These are phyloP conservation scores for Aspergillus sergii DNA, from an alignment of 2,329 filamentous ascomycete genomes.

Conservation along the genomic window DNA sequence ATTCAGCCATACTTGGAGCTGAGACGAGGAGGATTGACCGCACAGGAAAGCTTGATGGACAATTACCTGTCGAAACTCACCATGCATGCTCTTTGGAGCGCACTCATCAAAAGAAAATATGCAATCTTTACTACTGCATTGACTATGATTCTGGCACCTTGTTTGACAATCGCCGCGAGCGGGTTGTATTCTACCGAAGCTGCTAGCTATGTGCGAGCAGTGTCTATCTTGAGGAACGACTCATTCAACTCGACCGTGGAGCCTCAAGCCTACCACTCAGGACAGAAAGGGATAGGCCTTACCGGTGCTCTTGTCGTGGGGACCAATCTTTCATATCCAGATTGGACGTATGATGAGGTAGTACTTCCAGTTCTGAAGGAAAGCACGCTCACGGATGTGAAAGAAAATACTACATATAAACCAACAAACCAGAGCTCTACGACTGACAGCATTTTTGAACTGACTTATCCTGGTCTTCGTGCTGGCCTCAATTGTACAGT, in stretches of 20 bases:
- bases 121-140: slow-evolving; percentile 14
- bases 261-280: slow-evolving; percentile 6
- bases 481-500: background rate
- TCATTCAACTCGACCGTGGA: slow-evolving; percentile 2
- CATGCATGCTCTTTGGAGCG: slow-evolving; percentile 60
- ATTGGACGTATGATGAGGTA: slow-evolving; percentile 35
- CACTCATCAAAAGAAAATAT: slow-evolving; percentile 22
- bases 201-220: slow-evolving; percentile 3
- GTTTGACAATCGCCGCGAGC: slow-evolving; percentile 18
- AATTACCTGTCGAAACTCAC: slow-evolving; percentile 27
- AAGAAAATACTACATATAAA: background rate
- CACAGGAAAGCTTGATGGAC: slow-evolving; percentile 20
- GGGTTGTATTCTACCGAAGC: slow-evolving; percentile 18
- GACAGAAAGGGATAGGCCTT: slow-evolving; percentile 27
- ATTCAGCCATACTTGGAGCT: slow-evolving; percentile 24
- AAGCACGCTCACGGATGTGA: slow-evolving; percentile 19
- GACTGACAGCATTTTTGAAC: background rate
- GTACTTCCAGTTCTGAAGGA: slow-evolving; percentile 23
- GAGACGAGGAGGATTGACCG: slow-evolving; percentile 8
- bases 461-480: slow-evolving; percentile 8
- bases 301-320: slow-evolving; percentile 29
- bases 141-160: slow-evolving; percentile 17
- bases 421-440: background rate
- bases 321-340: slow-evolving; percentile 31
- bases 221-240: slow-evolving; percentile 18